phyloP scores from a whole-genome alignment of 352 stramenopile species.

The Globisporangium alternatum region DNA sequence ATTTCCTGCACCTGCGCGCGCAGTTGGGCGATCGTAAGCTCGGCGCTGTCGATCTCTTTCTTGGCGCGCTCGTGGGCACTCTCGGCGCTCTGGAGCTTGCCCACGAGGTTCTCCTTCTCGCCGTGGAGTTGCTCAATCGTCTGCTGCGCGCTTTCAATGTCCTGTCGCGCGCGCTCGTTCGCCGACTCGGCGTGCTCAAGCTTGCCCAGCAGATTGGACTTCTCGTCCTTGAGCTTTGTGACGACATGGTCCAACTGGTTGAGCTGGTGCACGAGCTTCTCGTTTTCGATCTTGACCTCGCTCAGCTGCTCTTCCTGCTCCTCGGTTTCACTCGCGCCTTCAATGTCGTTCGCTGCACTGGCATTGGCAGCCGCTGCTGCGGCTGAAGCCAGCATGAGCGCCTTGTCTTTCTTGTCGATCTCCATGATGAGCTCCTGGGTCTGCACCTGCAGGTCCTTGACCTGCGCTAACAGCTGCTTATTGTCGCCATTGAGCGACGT shows the following conservation, averaged over 20 bases:
- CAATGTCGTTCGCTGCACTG: slow-evolving; percentile 8
- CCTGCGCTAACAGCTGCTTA: slow-evolving; percentile 21
- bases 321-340: slow-evolving; percentile 8
- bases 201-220: slow-evolving; percentile 38
- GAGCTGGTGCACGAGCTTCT: slow-evolving; percentile 38
- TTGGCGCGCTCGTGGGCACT: slow-evolving; percentile 29
- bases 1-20: slow-evolving; percentile 60
- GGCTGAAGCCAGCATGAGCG: slow-evolving; percentile 3
- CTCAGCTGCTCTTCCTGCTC: slow-evolving; percentile 13
- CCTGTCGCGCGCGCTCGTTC: slow-evolving; percentile 30
- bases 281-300: slow-evolving; percentile 25
- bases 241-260: slow-evolving; percentile 44
- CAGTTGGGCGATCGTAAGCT: slow-evolving; percentile 41
- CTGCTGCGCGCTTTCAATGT: slow-evolving; percentile 30
- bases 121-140: slow-evolving; percentile 32
- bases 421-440: slow-evolving; percentile 12
- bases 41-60: slow-evolving; percentile 24
- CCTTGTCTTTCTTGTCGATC: slow-evolving; percentile 24
- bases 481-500: slow-evolving; percentile 13
- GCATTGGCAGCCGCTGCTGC: background rate
- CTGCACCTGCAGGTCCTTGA: slow-evolving; percentile 20
- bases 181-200: slow-evolving; percentile 39
- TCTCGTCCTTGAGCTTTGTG: slow-evolving; percentile 49
- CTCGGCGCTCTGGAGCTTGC: slow-evolving; percentile 27
- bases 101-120: slow-evolving; percentile 25